Evolutionary conservation across 129 eudicot genomes (phyloP).

Genomic region (Oenanthe sinensis): DNA sequence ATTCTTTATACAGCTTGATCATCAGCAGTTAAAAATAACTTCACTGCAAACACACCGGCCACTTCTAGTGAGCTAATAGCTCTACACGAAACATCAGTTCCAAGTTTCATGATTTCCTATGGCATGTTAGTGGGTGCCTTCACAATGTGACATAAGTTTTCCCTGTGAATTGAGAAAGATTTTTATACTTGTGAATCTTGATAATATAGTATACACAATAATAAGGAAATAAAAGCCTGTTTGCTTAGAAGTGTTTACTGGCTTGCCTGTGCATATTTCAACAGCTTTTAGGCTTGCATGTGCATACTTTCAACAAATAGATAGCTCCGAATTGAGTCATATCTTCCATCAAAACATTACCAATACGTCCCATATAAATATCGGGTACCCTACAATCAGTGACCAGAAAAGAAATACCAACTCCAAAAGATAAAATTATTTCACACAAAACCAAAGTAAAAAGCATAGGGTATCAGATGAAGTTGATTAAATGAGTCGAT

Average conservation of each 20-base stretch:
- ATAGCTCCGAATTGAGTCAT: constrained; percentile 60
- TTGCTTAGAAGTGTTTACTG: background rate
- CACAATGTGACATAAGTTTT: constrained; percentile 78
- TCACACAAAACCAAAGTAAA: no score
- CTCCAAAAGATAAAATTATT: background rate
- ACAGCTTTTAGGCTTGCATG: no score
- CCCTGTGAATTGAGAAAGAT: constrained; percentile 32
- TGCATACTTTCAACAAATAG: constrained; percentile 78
- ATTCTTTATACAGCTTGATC: constrained; percentile 41
- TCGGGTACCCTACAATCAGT: background rate
- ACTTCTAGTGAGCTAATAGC: constrained; percentile 87
- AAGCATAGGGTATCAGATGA: no score
- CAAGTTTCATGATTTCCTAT: constrained; percentile 65
- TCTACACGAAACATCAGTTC: constrained; percentile 60
- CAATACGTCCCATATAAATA: no score
- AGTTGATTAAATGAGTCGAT: no score
- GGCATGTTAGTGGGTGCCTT: constrained; percentile 87
- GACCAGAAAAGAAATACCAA: background rate
- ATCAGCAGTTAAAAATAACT: constrained; percentile 68
- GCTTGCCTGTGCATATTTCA: constrained; percentile 54
- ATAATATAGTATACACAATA: background rate
- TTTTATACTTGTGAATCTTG: no score
- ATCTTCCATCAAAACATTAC: constrained; percentile 52
- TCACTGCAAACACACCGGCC: constrained; percentile 92
- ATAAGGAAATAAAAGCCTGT: background rate